Evolutionary conservation across 2,329 filamentous ascomycete genomes (phyloP), one percentile per base, ranked within the genome.

Genomic region (Sclerotinia nivalis): DNA sequence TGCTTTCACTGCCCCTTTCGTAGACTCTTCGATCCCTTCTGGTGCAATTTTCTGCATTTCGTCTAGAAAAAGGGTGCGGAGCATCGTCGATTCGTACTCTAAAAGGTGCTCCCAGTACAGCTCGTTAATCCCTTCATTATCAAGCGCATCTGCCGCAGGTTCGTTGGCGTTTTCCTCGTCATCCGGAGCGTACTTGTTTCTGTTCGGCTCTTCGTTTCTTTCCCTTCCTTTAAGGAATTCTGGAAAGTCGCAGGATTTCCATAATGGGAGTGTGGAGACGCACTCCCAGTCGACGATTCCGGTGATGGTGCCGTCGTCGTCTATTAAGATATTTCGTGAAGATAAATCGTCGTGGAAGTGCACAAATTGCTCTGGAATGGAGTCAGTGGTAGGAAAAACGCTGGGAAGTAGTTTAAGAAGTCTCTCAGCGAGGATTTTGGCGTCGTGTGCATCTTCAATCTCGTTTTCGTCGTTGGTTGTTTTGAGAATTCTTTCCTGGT

Each of bases 201-300:
- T 62, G 37, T 68, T 40, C 0, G 80, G 81, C 56, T 79, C 75
- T 7, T 76, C 71, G 50, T 80, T 74, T 22, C 80, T 75, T 7
- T n/a, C 43, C 7, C 61, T 58, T 0, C 75, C 78, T 0, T 73
- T 50, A 1, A 83, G 74, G 64, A 84, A 81, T 40, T 74, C 71
- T 12, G 82, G 81, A 37, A 78, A 59, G 34, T 75, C 66, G 15
- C 76, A 78, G 5, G 78, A 73, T 61, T 75, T 72, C 82, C 81
- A 84, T 20, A 79, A 72, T 9, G 82, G 82, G 69, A 82, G 43
- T 1, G 80, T 73, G 0, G 80, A 82, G 13, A 82, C 79, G 58
- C 79, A 83, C 69, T 84, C 81, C 81, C 81, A 84, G 71, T 83
- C 81, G 6, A 83, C 62, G 0, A 84, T 62, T 4, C 73, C 82